Conservation (phyloP, 2,329 filamentous ascomycete species). For the Pyrenochaeta sp. region DNA sequence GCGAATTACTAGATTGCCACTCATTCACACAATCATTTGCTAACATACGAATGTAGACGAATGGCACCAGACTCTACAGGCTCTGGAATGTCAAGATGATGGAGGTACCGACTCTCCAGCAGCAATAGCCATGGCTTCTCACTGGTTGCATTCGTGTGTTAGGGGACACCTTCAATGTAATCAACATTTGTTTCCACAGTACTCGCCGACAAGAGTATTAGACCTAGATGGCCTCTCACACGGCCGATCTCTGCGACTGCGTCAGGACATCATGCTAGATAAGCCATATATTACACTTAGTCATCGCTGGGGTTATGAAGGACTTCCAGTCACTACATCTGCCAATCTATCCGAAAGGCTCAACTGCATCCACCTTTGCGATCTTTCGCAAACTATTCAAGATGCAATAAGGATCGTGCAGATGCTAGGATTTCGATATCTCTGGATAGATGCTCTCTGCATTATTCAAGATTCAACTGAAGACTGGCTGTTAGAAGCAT, state of each 20-base stretch:
- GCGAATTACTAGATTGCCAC: too few species aligned
- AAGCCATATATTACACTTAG: neutral
- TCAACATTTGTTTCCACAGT: neutral
- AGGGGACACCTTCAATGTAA: conserved; percentile 3
- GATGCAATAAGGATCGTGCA: conserved; percentile 8
- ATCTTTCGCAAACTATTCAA: conserved; percentile 5
- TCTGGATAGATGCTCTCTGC: conserved; percentile 25
- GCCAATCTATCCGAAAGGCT: conserved; percentile 4
- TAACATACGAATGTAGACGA: neutral
- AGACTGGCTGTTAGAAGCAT: conserved; percentile 21
- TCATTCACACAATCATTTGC: too few species aligned
- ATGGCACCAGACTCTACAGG: neutral
- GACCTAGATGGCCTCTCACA: neutral
- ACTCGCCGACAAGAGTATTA: neutral
- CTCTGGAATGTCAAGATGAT: neutral
- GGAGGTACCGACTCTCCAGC: conserved; percentile 1
- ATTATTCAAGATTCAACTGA: conserved; percentile 20
- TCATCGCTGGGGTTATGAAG: neutral
- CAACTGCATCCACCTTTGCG: neutral
- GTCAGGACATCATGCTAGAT: neutral
- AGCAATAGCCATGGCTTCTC: conserved; percentile 1
- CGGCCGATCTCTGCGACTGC: neutral
- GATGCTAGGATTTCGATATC: conserved; percentile 10
- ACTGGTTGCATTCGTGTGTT: conserved; percentile 6
- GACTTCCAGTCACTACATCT: conserved; percentile 6